These are phyloP conservation scores for Saccharata proteae DNA, from an alignment of 2,329 filamentous ascomycete genomes.

Conservation along the genomic window DNA sequence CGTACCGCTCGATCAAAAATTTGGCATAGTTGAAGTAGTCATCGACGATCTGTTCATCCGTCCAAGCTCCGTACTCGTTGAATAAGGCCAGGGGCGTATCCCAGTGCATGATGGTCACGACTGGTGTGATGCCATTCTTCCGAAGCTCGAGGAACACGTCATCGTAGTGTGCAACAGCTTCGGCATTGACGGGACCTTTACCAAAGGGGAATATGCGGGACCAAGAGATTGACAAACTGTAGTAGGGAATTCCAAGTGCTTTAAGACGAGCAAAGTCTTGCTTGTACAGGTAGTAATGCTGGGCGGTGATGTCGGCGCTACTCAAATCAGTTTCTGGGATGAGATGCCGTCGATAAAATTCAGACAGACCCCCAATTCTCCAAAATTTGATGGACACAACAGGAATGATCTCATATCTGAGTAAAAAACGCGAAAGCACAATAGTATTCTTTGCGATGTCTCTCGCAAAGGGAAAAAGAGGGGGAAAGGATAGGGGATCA, in stretches of 20 bases:
- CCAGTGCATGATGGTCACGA: slow-evolving; percentile 31
- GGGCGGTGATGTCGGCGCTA: slow-evolving; percentile 28
- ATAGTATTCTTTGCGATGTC: too few relatives aligned
- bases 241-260: slow-evolving; percentile 19
- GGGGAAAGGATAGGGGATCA: too few relatives aligned
- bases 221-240: slow-evolving; percentile 27
- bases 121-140: slow-evolving; percentile 22
- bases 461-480: too few relatives aligned
- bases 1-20: slow-evolving; percentile 29
- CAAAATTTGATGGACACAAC: too few relatives aligned
- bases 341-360: too few relatives aligned
- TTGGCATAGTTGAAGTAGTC: slow-evolving; percentile 32
- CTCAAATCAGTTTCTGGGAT: too few relatives aligned
- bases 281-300: slow-evolving; percentile 33
- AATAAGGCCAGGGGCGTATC: slow-evolving; percentile 31
- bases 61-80: slow-evolving; percentile 30
- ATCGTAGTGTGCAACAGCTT: slow-evolving; percentile 26
- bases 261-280: slow-evolving; percentile 29
- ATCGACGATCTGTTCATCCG: slow-evolving; percentile 26
- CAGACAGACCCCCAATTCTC: too few relatives aligned
- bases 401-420: too few relatives aligned
- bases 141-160: slow-evolving; percentile 26
- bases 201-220: slow-evolving; percentile 28
- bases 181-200: slow-evolving; percentile 23
- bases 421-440: too few relatives aligned